Percentiles rank a stretch among this genome's conserved stretches.
Conservation (phyloP, 2,329 filamentous ascomycete genomes). For the Diaporthe citri region DNA sequence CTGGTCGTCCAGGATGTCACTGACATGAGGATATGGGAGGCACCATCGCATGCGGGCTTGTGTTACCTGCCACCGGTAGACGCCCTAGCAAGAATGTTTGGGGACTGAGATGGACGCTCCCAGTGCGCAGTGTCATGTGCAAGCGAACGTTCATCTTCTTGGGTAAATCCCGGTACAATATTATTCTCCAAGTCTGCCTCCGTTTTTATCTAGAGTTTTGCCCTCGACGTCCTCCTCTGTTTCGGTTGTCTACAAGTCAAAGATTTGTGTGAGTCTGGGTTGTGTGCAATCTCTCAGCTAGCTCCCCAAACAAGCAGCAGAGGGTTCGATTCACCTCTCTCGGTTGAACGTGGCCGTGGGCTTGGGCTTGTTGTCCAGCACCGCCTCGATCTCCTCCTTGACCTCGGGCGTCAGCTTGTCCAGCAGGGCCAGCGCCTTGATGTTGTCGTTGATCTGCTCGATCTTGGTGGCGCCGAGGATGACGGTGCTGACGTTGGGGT, state of each 20-base stretch:
- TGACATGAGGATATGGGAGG: not conserved
- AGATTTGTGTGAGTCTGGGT: constrained; percentile 23
- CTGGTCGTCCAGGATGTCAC: not conserved
- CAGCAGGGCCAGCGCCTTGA: constrained; percentile 63
- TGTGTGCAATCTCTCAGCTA: not conserved
- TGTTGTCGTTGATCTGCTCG: constrained; percentile 72
- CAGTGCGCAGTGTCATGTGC: not conserved
- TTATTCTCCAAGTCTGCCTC: not conserved
- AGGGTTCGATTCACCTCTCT: constrained; percentile 40
- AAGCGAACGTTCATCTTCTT: not conserved
- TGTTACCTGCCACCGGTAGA: not conserved
- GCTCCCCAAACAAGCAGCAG: not conserved
- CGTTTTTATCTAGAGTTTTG: constrained; percentile 26
- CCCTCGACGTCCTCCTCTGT: constrained; percentile 16
- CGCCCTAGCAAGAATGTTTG: not conserved
- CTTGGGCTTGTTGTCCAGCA: constrained; percentile 49
- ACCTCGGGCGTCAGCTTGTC: constrained; percentile 71
- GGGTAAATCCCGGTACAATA: not conserved
- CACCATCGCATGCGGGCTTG: too few relatives aligned
- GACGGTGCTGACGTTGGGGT: constrained; percentile 71
- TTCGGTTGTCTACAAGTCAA: constrained; percentile 29
- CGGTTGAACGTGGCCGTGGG: constrained; percentile 42
- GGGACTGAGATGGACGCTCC: too few relatives aligned
- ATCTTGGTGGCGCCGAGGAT: constrained; percentile 71
- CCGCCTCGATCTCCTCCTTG: constrained; percentile 67